Percentiles rank a stretch among this genome's conserved stretches.
These are phyloP conservation scores for Plasmodiophora brassicae DNA, from an alignment of 208 protist species.

Conservation along the genomic window DNA sequence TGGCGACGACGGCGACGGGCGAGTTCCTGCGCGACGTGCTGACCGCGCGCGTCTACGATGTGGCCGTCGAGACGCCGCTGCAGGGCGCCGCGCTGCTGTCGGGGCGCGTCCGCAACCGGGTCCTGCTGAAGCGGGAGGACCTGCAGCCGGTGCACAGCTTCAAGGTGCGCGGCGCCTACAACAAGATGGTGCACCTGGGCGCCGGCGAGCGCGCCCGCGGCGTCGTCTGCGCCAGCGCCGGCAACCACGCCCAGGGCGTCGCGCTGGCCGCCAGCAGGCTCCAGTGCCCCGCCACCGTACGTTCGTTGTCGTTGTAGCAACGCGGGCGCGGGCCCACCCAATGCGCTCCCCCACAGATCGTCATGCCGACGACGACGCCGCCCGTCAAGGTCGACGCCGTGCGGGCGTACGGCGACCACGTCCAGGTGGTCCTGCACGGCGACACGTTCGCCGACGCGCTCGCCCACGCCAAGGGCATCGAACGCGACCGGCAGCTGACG, in stretches of 20 bases:
- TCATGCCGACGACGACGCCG: slow-evolving; percentile 72
- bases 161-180: slow-evolving; percentile 68
- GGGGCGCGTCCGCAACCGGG: slow-evolving; percentile 20
- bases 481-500: slow-evolving; percentile 61
- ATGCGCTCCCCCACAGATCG: slow-evolving; percentile 62
- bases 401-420: neutral
- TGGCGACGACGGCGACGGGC: too few relatives aligned
- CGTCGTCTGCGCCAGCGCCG: slow-evolving; percentile 76
- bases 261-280: slow-evolving; percentile 72
- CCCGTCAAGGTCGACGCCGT: slow-evolving; percentile 64
- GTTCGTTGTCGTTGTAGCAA: neutral
- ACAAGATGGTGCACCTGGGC: slow-evolving; percentile 63
- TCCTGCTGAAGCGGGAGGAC: slow-evolving; percentile 64
- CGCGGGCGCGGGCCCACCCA: too few relatives aligned
- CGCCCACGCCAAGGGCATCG: slow-evolving; percentile 34
- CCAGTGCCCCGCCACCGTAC: slow-evolving; percentile 46
- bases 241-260: slow-evolving; percentile 81
- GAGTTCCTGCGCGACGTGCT: slow-evolving; percentile 59
- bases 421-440: slow-evolving; percentile 49
- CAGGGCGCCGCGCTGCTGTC: slow-evolving; percentile 45
- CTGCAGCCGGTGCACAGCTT: slow-evolving; percentile 64
- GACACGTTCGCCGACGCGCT: slow-evolving; percentile 56
- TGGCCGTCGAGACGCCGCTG: slow-evolving; percentile 61
- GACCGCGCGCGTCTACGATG: slow-evolving; percentile 60
- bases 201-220: slow-evolving; percentile 49